A percentile compares a stretch with the other conserved stretches of the same genome.
These are phyloP conservation scores for Solanum lignicaule DNA, from an alignment of 257 asterid species.

Conservation along the genomic window DNA sequence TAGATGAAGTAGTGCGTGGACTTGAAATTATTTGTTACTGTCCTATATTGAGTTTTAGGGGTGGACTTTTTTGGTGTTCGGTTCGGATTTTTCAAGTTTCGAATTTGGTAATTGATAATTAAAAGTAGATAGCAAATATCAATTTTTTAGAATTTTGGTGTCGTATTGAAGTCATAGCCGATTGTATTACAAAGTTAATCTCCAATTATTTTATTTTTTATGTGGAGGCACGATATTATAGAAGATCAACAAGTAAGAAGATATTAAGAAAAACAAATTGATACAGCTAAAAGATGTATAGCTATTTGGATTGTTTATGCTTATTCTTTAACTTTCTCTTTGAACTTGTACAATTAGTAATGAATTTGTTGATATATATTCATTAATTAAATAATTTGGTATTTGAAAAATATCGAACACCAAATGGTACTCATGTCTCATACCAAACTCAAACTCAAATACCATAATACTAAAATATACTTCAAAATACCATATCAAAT, in stretches of 20 bases:
- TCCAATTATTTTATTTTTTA: no score
- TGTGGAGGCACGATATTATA: neutral
- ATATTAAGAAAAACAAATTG: no score
- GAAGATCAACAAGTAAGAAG: neutral
- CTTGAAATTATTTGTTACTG: neutral
- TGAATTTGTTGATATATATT: neutral
- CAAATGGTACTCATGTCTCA: no score
- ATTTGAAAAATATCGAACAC: no score
- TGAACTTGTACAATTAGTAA: neutral
- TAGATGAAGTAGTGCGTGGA: neutral
- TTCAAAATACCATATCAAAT: neutral
- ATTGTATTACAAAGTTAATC: neutral
- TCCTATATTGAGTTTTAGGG: neutral
- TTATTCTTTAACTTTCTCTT: neutral
- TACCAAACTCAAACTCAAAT: neutral
- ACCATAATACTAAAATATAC: neutral
- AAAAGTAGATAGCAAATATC: neutral
- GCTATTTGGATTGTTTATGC: neutral
- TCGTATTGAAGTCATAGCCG: fast-evolving
- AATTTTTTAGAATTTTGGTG: neutral
- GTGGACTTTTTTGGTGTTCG: neutral
- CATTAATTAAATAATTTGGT: no score
- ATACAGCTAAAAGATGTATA: neutral
- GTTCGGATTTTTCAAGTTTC: fast-evolving
- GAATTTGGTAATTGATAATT: no score